Base-by-base conservation (phyloP, 1,139 yeast species). In the Blastobotrys illinoisensis region DNA sequence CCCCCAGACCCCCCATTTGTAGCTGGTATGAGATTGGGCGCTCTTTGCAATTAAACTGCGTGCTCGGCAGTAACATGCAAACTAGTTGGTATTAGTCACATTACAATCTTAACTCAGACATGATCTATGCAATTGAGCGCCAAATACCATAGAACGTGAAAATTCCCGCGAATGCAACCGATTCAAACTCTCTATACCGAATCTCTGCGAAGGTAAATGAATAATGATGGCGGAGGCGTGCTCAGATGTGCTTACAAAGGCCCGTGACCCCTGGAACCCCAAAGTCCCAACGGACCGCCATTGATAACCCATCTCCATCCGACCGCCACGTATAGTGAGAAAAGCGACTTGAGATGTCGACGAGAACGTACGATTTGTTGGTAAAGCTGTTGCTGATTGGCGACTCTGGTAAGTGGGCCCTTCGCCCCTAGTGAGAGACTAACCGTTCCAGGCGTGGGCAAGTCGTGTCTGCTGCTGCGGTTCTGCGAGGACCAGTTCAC, bases 401-500 rank as follows among this genome's bases (percentile, higher is more conserved):
- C 56, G 98, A 93, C 74, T 89, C 97, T 47, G 97, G 79, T 71
- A 60, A 26, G 73, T 67, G 9, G 11, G 19, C 14, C 43, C 4
- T 7, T 18, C 18, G 36, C 14, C 32, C 13, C 13, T 47, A 16
- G 21, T 36, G 46, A 44, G 5, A 24, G 23, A 16, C 26, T 36
- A 47, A 46, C 36, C 3, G 32, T 40, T 6, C 16, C 23, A 68
- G 77, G 95, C 57, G 99, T 93, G 56, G 99, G 99, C 51, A 93
- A 93, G 71, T 91, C 98, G 50, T 93, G 99, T 78, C 79, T 93
- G 60, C 79, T 93, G 67, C 82, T 93, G 62, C 83, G 99, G 69
- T 93, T 93, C 74, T 96, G 93, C 60, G 98, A 93, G 68, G 98
- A 95, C 74, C 91, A 90, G 73, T 93, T 91, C 77, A 93, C 91